phyloP scores from a whole-genome alignment of 1,139 yeast genomes.

The Spathaspora sp. region DNA sequence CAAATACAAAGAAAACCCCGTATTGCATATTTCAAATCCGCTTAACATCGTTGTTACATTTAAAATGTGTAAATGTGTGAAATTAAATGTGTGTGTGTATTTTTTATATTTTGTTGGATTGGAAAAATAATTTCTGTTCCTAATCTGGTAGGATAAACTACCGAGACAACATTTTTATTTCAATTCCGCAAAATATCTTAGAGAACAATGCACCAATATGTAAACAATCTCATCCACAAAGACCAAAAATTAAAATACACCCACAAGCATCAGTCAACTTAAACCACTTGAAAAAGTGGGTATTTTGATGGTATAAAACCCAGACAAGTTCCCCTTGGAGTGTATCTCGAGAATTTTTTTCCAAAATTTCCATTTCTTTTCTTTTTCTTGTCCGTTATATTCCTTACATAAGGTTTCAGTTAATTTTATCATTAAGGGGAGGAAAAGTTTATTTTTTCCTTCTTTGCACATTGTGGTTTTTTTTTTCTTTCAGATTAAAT shows the following conservation, averaged over 20 bases:
- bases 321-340: not conserved
- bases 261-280: not conserved
- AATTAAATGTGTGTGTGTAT: not conserved
- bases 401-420: no score
- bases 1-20: no score
- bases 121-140: not conserved
- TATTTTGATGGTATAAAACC: not conserved
- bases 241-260: no score
- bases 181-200: not conserved
- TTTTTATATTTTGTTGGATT: not conserved
- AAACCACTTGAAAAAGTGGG: not conserved
- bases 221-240: not conserved
- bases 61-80: slow-evolving; percentile 1
- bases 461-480: not conserved
- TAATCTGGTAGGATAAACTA: not conserved
- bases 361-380: not conserved
- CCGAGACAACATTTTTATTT: not conserved
- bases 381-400: not conserved
- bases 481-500: not conserved
- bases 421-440: not conserved
- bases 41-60: slow-evolving; percentile 1
- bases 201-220: not conserved
- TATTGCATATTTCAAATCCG: not conserved
- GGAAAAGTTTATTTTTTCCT: not conserved
- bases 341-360: no score